Evolutionary conservation across 345 rosid genomes (phyloP), one percentile per base, ranked within the genome.

Genomic region (Eucalyptus curtisii): DNA sequence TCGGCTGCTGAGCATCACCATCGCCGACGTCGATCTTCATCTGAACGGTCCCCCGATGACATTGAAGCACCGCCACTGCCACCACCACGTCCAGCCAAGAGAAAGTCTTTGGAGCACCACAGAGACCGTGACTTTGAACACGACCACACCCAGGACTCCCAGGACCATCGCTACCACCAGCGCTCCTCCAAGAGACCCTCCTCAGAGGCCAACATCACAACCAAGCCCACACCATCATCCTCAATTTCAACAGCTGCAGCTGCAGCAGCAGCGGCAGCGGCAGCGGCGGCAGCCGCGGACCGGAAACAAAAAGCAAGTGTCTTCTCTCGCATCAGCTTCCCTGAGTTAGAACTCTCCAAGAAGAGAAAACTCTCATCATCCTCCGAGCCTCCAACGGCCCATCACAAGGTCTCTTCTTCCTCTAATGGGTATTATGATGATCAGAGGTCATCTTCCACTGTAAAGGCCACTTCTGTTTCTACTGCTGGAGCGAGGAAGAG

Each of bases 291-390:
- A 4, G 91, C 94, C 5, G 87, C 89, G 7, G 96, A 93, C 2
- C 91, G 93, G 42, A 94, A 93, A 90, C 91, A 89, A 1, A 97
- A 97, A 90, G 89, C 92, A 0, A 97, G 98, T 17, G 99, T 97
- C n/a, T 96, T 97, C 94, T 96, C 98, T 79, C 96, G 98, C 89
- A 96, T 97, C 66, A 95, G 99, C 91, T 96, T 93, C 80, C 98
- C 99, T 4, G 99, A 93, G 86, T 95, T 86, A 88, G 99, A 95
- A 89, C 64, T 89, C 2, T 50, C 94, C 4, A 94, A 95, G 92
- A 97, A 95, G 90, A 94, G 96, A 45, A 93, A 95, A 92, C 80
- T 91, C 12, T 92, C 91, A 1, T 89, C 95, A 33, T 94, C 97
- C 5, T 52, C 91, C 9, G 91, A 55, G 68, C 90, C 20, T 71